Evolutionary conservation across 768 basidiomycete genomes (phyloP).

Genomic region (Calocybe gangraenosa): DNA sequence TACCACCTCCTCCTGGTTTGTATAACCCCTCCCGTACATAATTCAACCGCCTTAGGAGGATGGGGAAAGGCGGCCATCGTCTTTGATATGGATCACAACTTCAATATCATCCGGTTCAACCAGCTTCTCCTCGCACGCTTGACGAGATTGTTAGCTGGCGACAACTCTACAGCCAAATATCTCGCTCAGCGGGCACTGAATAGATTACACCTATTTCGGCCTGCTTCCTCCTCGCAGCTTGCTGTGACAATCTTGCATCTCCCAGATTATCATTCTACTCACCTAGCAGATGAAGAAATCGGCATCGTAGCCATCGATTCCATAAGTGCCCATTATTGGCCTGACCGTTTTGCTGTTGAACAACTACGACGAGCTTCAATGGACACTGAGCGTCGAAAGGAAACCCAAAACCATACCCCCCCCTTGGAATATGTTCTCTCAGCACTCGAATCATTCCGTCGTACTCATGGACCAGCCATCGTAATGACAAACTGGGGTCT

Average conservation of each 20-base stretch:
- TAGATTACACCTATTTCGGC: slow-evolving; percentile 65
- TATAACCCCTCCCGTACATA: slow-evolving; percentile 42
- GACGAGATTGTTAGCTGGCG: slow-evolving; percentile 23
- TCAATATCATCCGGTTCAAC: slow-evolving; percentile 53
- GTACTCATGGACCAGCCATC: slow-evolving; percentile 44
- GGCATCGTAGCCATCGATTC: slow-evolving; percentile 74
- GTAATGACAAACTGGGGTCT: slow-evolving; percentile 66
- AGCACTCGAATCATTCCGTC: slow-evolving; percentile 45
- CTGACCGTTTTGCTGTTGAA: slow-evolving; percentile 64
- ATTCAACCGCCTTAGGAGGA: slow-evolving; percentile 39
- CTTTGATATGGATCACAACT: slow-evolving; percentile 67
- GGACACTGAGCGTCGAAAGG: slow-evolving; percentile 8
- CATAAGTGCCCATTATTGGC: slow-evolving; percentile 73
- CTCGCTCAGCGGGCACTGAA: slow-evolving; percentile 38
- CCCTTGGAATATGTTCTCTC: slow-evolving; percentile 43
- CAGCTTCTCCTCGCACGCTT: slow-evolving; percentile 49
- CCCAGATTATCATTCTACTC: slow-evolving; percentile 44
- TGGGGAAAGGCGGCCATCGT: slow-evolving; percentile 65
- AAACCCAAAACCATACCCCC: slow-evolving; percentile 6
- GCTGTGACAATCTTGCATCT: slow-evolving; percentile 62
- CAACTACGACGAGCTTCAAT: slow-evolving; percentile 31
- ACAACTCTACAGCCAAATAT: slow-evolving; percentile 21
- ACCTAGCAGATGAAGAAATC: slow-evolving; percentile 50
- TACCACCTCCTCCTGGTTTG: slow-evolving; percentile 60
- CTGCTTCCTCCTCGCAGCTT: slow-evolving; percentile 63